phyloP scores from a whole-genome alignment of 2,329 filamentous ascomycete species.

The Sarocladium kiliense region DNA sequence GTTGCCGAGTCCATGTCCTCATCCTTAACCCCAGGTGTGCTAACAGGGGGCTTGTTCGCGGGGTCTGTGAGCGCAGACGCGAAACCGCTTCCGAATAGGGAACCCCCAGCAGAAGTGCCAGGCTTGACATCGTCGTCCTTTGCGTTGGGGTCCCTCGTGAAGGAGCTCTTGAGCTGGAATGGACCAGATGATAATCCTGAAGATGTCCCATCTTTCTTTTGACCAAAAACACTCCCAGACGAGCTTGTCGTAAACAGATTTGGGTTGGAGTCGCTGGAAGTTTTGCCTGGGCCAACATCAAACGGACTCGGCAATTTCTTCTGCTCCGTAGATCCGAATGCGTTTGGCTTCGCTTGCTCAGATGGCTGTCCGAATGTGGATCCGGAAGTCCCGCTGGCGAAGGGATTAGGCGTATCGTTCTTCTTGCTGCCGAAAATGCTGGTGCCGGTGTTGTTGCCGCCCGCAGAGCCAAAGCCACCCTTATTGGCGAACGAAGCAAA shows the following conservation, averaged over 20 bases:
- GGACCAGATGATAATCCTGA: constrained; percentile 32
- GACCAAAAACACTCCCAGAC: constrained; percentile 26
- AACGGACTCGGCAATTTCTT: constrained; percentile 1
- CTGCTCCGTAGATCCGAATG: neutral
- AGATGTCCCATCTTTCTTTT: constrained; percentile 11
- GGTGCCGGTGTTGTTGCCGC: constrained; percentile 22
- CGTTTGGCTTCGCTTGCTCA: neutral
- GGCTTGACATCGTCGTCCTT: constrained; percentile 54
- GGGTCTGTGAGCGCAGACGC: constrained; percentile 50
- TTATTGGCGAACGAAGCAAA: constrained; percentile 51
- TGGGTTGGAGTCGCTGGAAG: constrained; percentile 33
- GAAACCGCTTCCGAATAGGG: constrained; percentile 58
- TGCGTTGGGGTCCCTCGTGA: constrained; percentile 57
- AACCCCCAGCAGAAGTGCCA: constrained; percentile 32
- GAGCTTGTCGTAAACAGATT: constrained; percentile 7
- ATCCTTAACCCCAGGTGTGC: constrained; percentile 37
- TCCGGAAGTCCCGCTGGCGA: neutral
- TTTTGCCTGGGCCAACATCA: constrained; percentile 19
- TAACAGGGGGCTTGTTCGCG: constrained; percentile 29
- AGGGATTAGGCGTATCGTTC: constrained; percentile 8
- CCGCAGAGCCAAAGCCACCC: constrained; percentile 47
- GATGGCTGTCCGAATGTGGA: neutral
- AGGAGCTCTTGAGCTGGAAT: constrained; percentile 65
- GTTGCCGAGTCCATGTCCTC: constrained; percentile 45
- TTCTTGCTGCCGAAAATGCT: constrained; percentile 29